phyloP scores from a whole-genome alignment of 2,329 filamentous ascomycete species.

The Calycina herbarum region DNA sequence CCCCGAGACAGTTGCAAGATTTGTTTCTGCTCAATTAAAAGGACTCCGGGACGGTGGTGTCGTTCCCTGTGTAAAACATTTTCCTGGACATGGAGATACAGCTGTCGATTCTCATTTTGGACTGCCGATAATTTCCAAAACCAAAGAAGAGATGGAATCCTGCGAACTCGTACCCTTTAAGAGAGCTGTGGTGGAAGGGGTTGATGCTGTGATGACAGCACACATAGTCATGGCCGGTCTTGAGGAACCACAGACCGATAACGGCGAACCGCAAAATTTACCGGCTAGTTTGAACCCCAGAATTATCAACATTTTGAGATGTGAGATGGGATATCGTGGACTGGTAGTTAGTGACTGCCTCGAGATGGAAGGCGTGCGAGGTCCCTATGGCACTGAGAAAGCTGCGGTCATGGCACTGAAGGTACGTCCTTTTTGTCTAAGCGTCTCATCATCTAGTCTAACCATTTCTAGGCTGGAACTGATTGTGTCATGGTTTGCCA shows the following conservation, averaged over 20 bases:
- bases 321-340: conserved; percentile 45
- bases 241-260: conserved; percentile 10
- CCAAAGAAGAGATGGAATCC: conserved; percentile 39
- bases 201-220: conserved; percentile 47
- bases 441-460: background rate
- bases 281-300: conserved; percentile 43
- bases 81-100: conserved; percentile 47
- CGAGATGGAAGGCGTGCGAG: conserved; percentile 46
- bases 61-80: conserved; percentile 46
- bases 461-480: conserved; percentile 38
- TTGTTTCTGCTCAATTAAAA: conserved; percentile 41
- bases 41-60: conserved; percentile 43
- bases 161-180: conserved; percentile 47
- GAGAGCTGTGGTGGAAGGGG: conserved; percentile 42
- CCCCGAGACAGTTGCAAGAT: conserved; percentile 43
- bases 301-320: conserved; percentile 41
- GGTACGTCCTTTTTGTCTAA: conserved; percentile 13
- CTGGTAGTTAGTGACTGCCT: conserved; percentile 47
- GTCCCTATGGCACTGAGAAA: conserved; percentile 43
- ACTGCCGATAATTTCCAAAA: conserved; percentile 43
- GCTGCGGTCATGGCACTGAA: conserved; percentile 44
- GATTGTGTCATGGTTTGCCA: conserved; percentile 49
- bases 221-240: conserved; percentile 44
- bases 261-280: conserved; percentile 23
- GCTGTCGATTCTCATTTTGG: conserved; percentile 47